phyloP scores from a whole-genome alignment of 2,329 filamentous ascomycete species.

The Hirsutella rhossiliensis region DNA sequence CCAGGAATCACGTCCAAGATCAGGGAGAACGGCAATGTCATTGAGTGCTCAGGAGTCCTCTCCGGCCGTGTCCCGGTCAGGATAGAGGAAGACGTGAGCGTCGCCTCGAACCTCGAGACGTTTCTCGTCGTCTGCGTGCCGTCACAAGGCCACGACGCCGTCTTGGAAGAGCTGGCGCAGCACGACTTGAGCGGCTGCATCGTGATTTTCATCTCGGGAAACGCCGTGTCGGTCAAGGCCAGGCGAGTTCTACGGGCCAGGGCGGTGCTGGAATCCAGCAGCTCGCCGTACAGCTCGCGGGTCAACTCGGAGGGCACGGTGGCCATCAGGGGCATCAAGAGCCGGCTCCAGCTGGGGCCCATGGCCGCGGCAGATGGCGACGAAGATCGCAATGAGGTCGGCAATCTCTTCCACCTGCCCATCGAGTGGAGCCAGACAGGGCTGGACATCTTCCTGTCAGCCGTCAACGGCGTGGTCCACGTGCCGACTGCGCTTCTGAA shows the following conservation, averaged over 20 bases:
- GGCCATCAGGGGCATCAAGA: slow-evolving; percentile 5
- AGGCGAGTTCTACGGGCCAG: not conserved
- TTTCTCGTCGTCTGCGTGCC: not conserved
- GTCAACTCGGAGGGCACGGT: slow-evolving; percentile 3
- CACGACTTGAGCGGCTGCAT: not conserved
- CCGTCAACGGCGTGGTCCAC: slow-evolving; percentile 6
- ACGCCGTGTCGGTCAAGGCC: not conserved
- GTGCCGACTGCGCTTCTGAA: slow-evolving; percentile 6
- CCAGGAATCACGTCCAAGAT: slow-evolving; percentile 1
- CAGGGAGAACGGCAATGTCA: not conserved
- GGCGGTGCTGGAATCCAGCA: slow-evolving; percentile 3
- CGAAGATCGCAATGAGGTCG: not conserved
- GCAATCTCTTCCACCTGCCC: slow-evolving; percentile 1
- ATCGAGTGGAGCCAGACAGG: slow-evolving; percentile 4
- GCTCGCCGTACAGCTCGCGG: slow-evolving; percentile 6
- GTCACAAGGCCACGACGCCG: not conserved
- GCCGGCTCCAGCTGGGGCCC: slow-evolving; percentile 1
- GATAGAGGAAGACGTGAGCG: not conserved
- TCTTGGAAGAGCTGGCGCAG: not conserved
- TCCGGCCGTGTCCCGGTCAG: not conserved
- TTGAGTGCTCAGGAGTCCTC: not conserved
- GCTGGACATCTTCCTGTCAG: slow-evolving; percentile 5
- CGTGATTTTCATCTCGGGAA: not conserved
- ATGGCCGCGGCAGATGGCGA: not conserved
- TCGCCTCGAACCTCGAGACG: not conserved